phyloP scores from a whole-genome alignment of 108 stramenopile genomes.

The Poteriospumella lacustris region DNA sequence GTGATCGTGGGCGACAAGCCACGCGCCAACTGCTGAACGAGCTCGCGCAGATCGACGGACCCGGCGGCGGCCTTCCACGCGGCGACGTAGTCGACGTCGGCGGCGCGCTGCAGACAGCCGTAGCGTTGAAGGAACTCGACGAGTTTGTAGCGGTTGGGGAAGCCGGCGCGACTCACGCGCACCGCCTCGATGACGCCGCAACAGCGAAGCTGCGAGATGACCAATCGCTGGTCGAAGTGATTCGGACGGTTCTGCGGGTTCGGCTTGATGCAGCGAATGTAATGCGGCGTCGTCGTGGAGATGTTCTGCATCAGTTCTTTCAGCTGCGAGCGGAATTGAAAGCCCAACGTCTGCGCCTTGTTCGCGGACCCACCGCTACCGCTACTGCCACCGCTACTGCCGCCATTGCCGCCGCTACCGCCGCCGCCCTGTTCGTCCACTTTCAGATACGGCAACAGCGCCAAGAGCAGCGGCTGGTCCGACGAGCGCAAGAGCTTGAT shows the following conservation, averaged over 20 bases:
- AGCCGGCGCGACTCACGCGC: constrained; percentile 73
- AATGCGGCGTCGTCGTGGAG: neutral
- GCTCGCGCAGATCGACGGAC: no score
- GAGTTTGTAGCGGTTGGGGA: constrained; percentile 76
- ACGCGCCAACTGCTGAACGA: neutral
- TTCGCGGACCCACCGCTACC: neutral
- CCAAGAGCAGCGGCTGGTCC: neutral
- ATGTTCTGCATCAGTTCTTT: constrained; percentile 17
- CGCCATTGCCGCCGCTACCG: neutral
- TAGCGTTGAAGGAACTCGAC: constrained; percentile 43
- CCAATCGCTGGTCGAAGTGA: constrained; percentile 57
- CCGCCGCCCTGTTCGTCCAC: neutral
- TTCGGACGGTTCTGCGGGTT: neutral
- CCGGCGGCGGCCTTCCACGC: no score
- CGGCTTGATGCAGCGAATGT: constrained; percentile 26
- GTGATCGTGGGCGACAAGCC: neutral
- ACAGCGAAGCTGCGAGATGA: constrained; percentile 77
- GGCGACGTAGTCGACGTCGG: neutral
- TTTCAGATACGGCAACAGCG: constrained; percentile 40
- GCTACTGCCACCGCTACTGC: neutral
- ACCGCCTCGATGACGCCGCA: constrained; percentile 84
- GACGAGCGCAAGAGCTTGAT: neutral
- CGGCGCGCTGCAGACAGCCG: neutral
- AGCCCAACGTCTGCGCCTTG: neutral
- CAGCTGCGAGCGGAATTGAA: neutral